phyloP scores from a whole-genome alignment of 106 monocot genomes.

The Triglochin maritima region DNA sequence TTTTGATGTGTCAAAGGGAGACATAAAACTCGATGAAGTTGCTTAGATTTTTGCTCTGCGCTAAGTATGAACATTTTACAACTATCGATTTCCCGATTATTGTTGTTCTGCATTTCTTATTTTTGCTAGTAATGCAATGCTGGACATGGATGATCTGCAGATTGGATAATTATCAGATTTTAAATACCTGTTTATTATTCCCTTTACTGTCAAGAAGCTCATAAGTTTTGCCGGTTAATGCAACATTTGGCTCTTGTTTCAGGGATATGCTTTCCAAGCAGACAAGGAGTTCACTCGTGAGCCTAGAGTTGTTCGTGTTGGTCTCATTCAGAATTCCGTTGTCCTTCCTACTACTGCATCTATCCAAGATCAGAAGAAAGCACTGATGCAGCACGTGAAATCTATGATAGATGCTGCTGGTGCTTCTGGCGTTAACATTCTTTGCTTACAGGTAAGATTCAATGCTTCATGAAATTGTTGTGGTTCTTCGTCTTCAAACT shows the following conservation, averaged over 20 bases:
- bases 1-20: too few relatives aligned
- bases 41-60: too few relatives aligned
- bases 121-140: too few relatives aligned
- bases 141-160: too few relatives aligned
- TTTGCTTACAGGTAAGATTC: conserved; percentile 76
- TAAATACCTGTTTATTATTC: background rate
- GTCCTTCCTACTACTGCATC: conserved; percentile 62
- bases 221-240: background rate
- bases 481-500: too few relatives aligned
- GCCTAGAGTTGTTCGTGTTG: conserved; percentile 62
- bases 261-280: conserved; percentile 66
- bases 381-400: conserved; percentile 63
- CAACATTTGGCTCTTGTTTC: background rate
- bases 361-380: conserved; percentile 67
- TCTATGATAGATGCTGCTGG: conserved; percentile 93
- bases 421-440: conserved; percentile 70
- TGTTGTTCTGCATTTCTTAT: too few relatives aligned
- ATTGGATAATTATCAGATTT: too few relatives aligned
- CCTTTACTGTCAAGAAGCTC: background rate
- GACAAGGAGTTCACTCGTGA: conserved; percentile 65
- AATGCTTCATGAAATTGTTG: background rate
- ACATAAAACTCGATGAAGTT: too few relatives aligned
- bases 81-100: too few relatives aligned
- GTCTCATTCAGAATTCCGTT: conserved; percentile 91
- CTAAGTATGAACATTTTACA: too few relatives aligned